Evolutionary conservation across 2,329 filamentous ascomycete genomes (phyloP).

Genomic region (Trichophyton equinum): DNA sequence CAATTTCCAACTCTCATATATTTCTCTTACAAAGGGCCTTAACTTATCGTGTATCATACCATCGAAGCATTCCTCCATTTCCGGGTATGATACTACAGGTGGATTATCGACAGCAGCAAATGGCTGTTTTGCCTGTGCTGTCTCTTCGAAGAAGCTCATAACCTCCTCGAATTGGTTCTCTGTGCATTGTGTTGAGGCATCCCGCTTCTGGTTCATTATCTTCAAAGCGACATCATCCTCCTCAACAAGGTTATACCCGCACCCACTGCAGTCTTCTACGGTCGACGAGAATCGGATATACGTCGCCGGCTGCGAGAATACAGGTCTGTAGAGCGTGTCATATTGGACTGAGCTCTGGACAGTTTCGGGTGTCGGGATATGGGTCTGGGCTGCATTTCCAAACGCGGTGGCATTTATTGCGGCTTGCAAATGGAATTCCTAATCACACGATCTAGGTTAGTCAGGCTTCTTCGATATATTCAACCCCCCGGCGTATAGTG

Average conservation of each 20-base stretch:
- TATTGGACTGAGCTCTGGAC: conserved; percentile 59
- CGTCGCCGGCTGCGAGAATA: conserved; percentile 72
- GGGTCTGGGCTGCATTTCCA: conserved; percentile 49
- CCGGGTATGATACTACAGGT: conserved; percentile 59
- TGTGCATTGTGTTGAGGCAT: conserved; percentile 53
- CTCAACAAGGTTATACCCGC: conserved; percentile 85
- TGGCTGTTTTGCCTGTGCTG: conserved; percentile 68
- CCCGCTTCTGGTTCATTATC: conserved; percentile 66
- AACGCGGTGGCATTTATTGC: conserved; percentile 55
- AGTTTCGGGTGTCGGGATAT: conserved; percentile 56
- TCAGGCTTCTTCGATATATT: not conserved
- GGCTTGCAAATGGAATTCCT: conserved; percentile 94
- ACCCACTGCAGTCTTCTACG: conserved; percentile 85
- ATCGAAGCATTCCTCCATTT: conserved; percentile 59
- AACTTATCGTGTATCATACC: conserved; percentile 43
- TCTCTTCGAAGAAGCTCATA: conserved; percentile 91
- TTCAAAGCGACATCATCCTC: conserved; percentile 81
- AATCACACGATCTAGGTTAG: conserved; percentile 13
- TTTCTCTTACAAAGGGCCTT: conserved; percentile 54
- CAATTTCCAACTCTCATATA: conserved; percentile 83
- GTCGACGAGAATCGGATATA: conserved; percentile 98
- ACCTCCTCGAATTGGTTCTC: conserved; percentile 89
- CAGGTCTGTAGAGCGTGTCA: conserved; percentile 70
- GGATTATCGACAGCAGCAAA: conserved; percentile 84
- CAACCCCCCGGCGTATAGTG: not conserved